These are phyloP conservation scores for Penicillium frequentans DNA, from an alignment of 2,329 filamentous ascomycete genomes.

Conservation along the genomic window DNA sequence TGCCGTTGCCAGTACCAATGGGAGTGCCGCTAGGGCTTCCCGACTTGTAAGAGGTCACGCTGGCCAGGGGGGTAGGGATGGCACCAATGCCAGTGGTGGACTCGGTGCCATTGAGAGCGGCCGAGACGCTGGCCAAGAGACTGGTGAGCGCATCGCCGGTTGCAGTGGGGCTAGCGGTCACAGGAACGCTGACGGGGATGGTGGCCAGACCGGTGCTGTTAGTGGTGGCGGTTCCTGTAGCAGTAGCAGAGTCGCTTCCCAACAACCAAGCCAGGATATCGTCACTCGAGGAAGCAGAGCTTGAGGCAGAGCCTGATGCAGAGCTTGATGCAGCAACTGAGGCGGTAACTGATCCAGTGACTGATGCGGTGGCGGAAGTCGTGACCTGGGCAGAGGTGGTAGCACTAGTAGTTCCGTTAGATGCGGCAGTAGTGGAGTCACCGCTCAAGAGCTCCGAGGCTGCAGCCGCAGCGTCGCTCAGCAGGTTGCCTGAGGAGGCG, in stretches of 20 bases:
- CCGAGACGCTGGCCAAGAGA: conserved; percentile 6
- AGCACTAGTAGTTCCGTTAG: conserved; percentile 1
- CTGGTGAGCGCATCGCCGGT: conserved; percentile 8
- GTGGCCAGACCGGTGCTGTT: not conserved
- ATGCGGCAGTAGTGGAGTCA: conserved; percentile 2
- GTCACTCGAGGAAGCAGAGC: conserved; percentile 4
- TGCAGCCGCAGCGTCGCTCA: not conserved
- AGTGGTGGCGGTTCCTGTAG: not conserved
- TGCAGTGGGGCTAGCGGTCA: conserved; percentile 5
- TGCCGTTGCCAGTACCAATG: conserved; percentile 5
- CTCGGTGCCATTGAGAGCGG: not conserved
- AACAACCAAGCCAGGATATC: not conserved
- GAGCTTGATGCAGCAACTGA: not conserved
- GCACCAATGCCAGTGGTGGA: conserved; percentile 16
- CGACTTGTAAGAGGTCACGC: conserved; percentile 8
- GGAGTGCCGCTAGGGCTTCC: conserved; percentile 14
- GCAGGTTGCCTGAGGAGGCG: not conserved
- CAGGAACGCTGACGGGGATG: conserved; percentile 29
- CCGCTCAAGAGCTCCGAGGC: conserved; percentile 1
- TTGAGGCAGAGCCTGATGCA: not conserved
- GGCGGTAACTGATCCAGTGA: not conserved
- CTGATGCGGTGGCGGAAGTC: conserved; percentile 1
- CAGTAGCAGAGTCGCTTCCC: not conserved
- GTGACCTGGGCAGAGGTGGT: not conserved
- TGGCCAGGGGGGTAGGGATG: conserved; percentile 8